Evolutionary conservation across 768 basidiomycete species (phyloP), one percentile per base, ranked within the genome.

Genomic region (Rhodotorula graminis): DNA sequence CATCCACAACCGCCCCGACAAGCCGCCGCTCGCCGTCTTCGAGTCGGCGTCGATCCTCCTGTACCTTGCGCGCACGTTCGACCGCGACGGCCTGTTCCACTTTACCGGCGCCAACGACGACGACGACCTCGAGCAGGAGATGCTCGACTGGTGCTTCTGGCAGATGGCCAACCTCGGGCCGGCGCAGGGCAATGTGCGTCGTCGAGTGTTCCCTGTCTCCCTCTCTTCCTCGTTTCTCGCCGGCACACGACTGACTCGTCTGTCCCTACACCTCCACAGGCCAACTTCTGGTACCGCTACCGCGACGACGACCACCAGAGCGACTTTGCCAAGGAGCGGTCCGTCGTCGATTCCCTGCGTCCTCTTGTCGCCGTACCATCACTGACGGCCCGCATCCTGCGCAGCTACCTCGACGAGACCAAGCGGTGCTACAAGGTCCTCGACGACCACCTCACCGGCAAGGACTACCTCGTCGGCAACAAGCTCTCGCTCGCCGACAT

Each of bases 21-120:
- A 67, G 61, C 21, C 19, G 11, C 65, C 55, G 0, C 33, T 70
- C 50, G 1, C 10, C 31, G 52, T 67, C 31, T 70, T 58, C 29
- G 72, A 74, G 44, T 61, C 55, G 44, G 72, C 56, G 7, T 46
- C 50, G 4, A 70, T 70, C 47, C 69, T 74, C 9, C 49, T 59
- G 33, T 74, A 70, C 65, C 72, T 74, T 58, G 56, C 55, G 5
- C 53, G 64, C 14, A 52, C n/a, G 18, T 74, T 64, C 65, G 72
- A 74, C 61, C 47, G 31, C 27, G 7, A 47, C 7, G 25, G 50
- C 53, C 19, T 37, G 21, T 64, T 47, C 57, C 27, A 46, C 27
- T 74, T 74, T 44, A 37, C 37, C 37, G 37, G 37, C 37, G 37
- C 37, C 37, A n/a, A n/a, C n/a, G 50, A 74, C 16, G 69, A 74